Percentiles rank a stretch among this genome's conserved stretches.
Evolutionary conservation across 179 eudicot genomes (phyloP).

Genomic region (Drosera spatulata): DNA sequence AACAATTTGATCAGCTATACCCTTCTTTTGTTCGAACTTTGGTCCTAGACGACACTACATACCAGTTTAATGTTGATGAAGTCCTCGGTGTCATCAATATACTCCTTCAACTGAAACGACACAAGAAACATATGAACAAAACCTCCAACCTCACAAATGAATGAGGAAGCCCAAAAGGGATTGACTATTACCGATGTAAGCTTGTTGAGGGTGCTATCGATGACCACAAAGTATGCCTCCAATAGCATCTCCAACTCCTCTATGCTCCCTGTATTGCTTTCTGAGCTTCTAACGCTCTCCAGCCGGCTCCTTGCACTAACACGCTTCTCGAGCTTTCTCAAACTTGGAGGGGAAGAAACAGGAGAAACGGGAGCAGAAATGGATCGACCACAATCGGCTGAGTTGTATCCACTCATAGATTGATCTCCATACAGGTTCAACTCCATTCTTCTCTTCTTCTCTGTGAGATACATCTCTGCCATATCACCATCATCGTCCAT

Average conservation of each 20-base stretch:
- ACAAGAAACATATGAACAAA: constrained; percentile 4
- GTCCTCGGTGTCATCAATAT: constrained; percentile 49
- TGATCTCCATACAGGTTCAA: constrained; percentile 67
- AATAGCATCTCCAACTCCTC: no score
- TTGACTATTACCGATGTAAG: constrained; percentile 64
- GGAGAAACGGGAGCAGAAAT: constrained; percentile 94
- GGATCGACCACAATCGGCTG: constrained; percentile 52
- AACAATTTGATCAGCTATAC: no score
- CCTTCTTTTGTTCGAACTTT: no score
- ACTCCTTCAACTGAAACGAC: constrained; percentile 31
- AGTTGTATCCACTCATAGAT: constrained; percentile 53
- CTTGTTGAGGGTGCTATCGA: constrained; percentile 89
- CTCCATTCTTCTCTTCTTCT: constrained; percentile 81
- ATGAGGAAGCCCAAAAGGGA: background rate
- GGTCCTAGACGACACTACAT: constrained; percentile 8
- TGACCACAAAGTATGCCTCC: no score
- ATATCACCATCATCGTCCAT: constrained; percentile 99
- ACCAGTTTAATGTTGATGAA: constrained; percentile 88
- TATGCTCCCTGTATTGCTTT: constrained; percentile 38
- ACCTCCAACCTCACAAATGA: background rate
- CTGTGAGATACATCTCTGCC: constrained; percentile 99
- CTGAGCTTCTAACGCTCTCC: constrained; percentile 76
- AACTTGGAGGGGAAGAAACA: constrained; percentile 63
- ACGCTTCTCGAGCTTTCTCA: constrained; percentile 70
- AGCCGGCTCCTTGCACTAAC: constrained; percentile 91